Conservation (phyloP, 805 yeast genomes). For the Naumovozyma castellii region DNA sequence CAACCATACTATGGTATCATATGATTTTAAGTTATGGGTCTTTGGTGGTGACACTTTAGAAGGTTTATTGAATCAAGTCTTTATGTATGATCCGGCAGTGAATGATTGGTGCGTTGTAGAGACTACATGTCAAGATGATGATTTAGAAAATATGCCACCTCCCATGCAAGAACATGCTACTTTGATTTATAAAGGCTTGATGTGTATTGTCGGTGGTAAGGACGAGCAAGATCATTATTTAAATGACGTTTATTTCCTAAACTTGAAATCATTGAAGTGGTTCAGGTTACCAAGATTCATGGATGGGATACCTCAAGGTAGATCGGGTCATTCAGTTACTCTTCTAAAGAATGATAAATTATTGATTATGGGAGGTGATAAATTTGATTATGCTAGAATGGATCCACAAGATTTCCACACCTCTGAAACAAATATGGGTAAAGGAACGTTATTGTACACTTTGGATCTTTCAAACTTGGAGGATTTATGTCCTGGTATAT, state of each 20-base stretch:
- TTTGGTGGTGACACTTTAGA: conserved; percentile 88
- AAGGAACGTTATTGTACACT: conserved; percentile 53
- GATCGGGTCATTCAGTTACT: conserved; percentile 88
- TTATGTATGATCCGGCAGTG: conserved; percentile 63
- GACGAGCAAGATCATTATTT: conserved; percentile 60
- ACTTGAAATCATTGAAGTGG: conserved; percentile 66
- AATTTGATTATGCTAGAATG: conserved; percentile 50
- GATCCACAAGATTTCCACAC: conserved; percentile 44
- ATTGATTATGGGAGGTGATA: conserved; percentile 87
- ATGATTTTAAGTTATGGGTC: conserved; percentile 67
- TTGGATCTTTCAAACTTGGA: conserved; percentile 41
- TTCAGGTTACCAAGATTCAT: conserved; percentile 42
- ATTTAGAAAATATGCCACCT: conserved; percentile 39
- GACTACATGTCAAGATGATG: conserved; percentile 35
- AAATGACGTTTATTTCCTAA: conserved; percentile 62
- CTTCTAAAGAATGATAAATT: conserved; percentile 57
- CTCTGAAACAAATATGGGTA: conserved; percentile 42
- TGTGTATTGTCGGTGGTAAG: conserved; percentile 88
- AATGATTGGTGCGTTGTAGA: conserved; percentile 64
- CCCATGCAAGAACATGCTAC: conserved; percentile 91
- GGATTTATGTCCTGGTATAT: conserved; percentile 32
- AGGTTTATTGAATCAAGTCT: conserved; percentile 62
- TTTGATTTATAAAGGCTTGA: conserved; percentile 61
- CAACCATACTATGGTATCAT: conserved; percentile 81
- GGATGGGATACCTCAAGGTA: conserved; percentile 56